These are phyloP conservation scores for Entrophospora sp. DNA, from an alignment of 192 early-diverging fungal genomes.

Conservation along the genomic window DNA sequence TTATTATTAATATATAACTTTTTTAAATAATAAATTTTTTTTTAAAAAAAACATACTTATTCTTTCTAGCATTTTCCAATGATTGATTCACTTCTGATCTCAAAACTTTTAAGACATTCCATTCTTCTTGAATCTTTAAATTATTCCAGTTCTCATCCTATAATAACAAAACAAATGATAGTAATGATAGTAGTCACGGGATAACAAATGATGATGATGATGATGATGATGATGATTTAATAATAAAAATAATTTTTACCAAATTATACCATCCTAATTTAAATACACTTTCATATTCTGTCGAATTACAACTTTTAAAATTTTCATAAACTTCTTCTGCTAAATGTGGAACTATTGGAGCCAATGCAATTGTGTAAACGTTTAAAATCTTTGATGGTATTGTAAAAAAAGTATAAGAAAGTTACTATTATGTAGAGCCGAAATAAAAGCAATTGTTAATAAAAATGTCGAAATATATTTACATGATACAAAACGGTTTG, in stretches of 20 bases:
- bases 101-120: conserved; percentile 31
- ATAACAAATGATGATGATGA: background rate
- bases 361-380: conserved; percentile 50
- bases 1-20: background rate
- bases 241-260: too few relatives aligned
- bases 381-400: conserved; percentile 37
- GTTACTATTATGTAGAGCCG: background rate
- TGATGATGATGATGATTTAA: too few relatives aligned
- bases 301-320: conserved; percentile 30
- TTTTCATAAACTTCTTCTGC: conserved; percentile 71
- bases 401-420: background rate
- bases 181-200: conserved; percentile 28
- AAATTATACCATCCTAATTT: conserved; percentile 49
- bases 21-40: background rate
- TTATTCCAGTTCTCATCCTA: conserved; percentile 37
- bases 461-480: conserved; percentile 15
- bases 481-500: conserved; percentile 59
- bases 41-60: conserved; percentile 30
- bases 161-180: conserved; percentile 14
- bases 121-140: conserved; percentile 31
- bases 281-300: conserved; percentile 46
- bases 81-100: conserved; percentile 41
- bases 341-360: conserved; percentile 58
- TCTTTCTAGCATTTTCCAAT: conserved; percentile 42
- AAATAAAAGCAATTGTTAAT: too few relatives aligned